phyloP scores from a whole-genome alignment of 768 basidiomycete genomes.

The Trametes elegans region DNA sequence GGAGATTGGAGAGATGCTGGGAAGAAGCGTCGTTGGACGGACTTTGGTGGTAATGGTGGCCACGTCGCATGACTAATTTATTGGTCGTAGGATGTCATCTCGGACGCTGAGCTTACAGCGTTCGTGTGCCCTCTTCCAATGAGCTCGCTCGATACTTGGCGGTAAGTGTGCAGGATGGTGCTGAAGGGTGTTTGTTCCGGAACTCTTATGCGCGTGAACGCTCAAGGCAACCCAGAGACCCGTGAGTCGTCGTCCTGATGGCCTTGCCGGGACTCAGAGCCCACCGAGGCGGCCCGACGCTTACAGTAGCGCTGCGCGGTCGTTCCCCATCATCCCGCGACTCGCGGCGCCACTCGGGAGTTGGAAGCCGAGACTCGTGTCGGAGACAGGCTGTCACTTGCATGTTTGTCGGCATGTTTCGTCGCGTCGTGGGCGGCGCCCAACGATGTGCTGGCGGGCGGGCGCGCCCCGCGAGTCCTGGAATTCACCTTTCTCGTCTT shows the following conservation, averaged over 20 bases:
- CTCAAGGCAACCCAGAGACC: no score
- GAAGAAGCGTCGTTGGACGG: conserved; percentile 41
- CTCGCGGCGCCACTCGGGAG: conserved; percentile 8
- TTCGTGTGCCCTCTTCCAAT: no score
- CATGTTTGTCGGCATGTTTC: conserved; percentile 7
- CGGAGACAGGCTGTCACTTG: background rate
- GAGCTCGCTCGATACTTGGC: no score
- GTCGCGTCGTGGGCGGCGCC: background rate
- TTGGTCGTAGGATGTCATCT: no score
- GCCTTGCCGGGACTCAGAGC: conserved; percentile 6
- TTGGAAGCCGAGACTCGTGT: conserved; percentile 18
- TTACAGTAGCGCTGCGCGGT: background rate
- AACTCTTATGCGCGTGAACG: background rate
- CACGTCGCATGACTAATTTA: background rate
- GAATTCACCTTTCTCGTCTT: background rate
- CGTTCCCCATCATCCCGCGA: conserved; percentile 2
- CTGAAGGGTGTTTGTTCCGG: no score
- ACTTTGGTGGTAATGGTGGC: background rate
- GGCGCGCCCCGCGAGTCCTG: background rate
- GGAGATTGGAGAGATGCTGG: conserved; percentile 41
- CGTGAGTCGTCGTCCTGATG: background rate
- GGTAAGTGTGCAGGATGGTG: no score
- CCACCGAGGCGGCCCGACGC: background rate
- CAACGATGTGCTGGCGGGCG: background rate
- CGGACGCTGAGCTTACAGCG: no score